Base-by-base conservation (phyloP, 768 basidiomycete genomes). In the Macrolepiota albuminosa region DNA sequence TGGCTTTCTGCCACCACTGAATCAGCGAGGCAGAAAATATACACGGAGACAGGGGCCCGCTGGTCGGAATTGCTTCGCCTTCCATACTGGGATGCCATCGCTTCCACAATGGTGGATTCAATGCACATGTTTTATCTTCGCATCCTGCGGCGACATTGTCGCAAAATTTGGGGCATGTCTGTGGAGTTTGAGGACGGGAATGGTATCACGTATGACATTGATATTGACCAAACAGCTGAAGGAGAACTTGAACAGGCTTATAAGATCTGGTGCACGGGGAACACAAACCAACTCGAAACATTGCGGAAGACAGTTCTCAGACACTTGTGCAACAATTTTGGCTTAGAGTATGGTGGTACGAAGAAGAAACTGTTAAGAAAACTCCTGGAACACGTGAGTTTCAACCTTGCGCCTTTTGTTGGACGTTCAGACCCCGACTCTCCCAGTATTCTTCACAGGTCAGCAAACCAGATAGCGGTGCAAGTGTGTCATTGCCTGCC, bases 11-110 rank as follows among this genome's bases (percentile, higher is more conserved):
- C 67, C n/a, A 13, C 34, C 16, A 70, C 54, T 9, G 43, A 54
- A 37, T 31, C 56, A 0, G 64, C 59, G 8, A 62, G 64, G 13
- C 53, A 66, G 1, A 24, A 26, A 3, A 52, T 69, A 4, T 69
- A 68, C 42, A 56, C 68, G 9, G 29, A 54, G 1, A 61, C 63
- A 47, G 71, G 73, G 0, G 52, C 73, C 3, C 61, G 72, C 13
- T 78, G 71, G 71, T 70, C 72, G 0, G 60, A 68, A 2, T 67
- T 77, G 0, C 64, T 70, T 4, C 42, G 61, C 3, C 63, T 75
- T 6, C 67, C 71, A 6, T 73, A 74, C 49, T 75, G 71, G 70
- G 61, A 71, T 50, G 66, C 72, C 6, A 60, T 66, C 11, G 58
- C 43, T 8, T 66, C 59, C 26, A 58, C 63, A 0, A 56, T 64